Evolutionary conservation across 1,284 basidiomycete species (phyloP).

Genomic region (Volvariella surrecta): DNA sequence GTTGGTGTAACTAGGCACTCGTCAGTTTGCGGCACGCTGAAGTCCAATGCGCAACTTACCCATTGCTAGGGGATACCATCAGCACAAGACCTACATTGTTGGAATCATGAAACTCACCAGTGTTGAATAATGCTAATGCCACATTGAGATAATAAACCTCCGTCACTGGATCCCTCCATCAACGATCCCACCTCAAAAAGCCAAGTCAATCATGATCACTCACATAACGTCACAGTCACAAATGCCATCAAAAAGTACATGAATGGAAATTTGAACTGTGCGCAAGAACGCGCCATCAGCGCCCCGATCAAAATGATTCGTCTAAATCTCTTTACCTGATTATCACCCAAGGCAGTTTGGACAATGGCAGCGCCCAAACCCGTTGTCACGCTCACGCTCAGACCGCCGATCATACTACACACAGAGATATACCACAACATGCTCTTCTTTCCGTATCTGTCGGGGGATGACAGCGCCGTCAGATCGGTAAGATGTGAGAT

Average conservation of each 20-base stretch:
- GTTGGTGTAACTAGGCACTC: constrained; percentile 67
- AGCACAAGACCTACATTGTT: constrained; percentile 2
- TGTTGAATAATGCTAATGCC: constrained; percentile 94
- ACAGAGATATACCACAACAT: constrained; percentile 96
- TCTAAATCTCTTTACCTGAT: constrained; percentile 49
- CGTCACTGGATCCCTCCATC: constrained; percentile 41
- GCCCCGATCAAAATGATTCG: neutral
- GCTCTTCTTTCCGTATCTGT: constrained; percentile 82
- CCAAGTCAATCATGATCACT: constrained; percentile 17
- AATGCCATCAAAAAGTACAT: constrained; percentile 85
- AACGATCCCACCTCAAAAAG: constrained; percentile 8
- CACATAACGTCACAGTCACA: constrained; percentile 75
- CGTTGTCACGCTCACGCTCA: constrained; percentile 93
- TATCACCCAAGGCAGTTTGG: constrained; percentile 77
- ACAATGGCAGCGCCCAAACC: constrained; percentile 92
- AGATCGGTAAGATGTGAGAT: constrained; percentile 2
- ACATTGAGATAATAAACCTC: constrained; percentile 97
- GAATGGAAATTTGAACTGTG: constrained; percentile 73
- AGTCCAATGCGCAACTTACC: constrained; percentile 33
- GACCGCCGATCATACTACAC: constrained; percentile 94
- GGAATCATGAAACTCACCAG: constrained; percentile 37
- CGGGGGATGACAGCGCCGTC: too few relatives aligned
- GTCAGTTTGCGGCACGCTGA: constrained; percentile 5
- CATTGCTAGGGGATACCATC: constrained; percentile 48
- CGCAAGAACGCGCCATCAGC: constrained; percentile 4